A percentile compares a stretch with the other conserved stretches of the same genome.
Conservation (phyloP, 345 rosid genomes). For the Bruguiera sexangula region DNA sequence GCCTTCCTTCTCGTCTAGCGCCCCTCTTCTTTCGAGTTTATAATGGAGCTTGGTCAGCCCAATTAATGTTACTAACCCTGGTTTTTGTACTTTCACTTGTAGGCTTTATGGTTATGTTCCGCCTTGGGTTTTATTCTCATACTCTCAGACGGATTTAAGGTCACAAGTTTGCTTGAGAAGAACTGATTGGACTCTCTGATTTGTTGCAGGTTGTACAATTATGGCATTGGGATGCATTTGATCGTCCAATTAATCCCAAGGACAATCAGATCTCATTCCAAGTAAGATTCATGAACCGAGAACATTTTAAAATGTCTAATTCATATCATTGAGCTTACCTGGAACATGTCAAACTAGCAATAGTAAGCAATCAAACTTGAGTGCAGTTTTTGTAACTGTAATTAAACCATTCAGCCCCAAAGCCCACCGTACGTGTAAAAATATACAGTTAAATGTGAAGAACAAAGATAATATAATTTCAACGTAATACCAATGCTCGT, state of each 20-base stretch:
- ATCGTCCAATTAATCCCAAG: conserved; percentile 50
- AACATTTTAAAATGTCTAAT: no score
- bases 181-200: neutral
- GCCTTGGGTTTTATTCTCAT: no score
- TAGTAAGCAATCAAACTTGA: no score
- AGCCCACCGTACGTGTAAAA: no score
- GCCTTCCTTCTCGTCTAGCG: conserved; percentile 52
- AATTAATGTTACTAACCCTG: neutral
- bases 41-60: conserved; percentile 50
- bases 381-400: no score
- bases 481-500: neutral
- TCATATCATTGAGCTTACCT: no score
- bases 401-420: no score
- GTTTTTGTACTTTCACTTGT: neutral
- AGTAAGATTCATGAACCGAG: conserved; percentile 18
- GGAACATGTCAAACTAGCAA: no score
- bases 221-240: conserved; percentile 56
- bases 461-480: no score
- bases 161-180: neutral
- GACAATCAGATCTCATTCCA: conserved; percentile 59
- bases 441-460: no score
- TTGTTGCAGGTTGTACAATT: conserved; percentile 45
- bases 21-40: conserved; percentile 58
- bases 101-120: no score
- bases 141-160: no score